Percentiles rank a stretch among this genome's conserved stretches.
phyloP scores from a whole-genome alignment of 805 yeast genomes.

The Lipomyces starkeyi region DNA sequence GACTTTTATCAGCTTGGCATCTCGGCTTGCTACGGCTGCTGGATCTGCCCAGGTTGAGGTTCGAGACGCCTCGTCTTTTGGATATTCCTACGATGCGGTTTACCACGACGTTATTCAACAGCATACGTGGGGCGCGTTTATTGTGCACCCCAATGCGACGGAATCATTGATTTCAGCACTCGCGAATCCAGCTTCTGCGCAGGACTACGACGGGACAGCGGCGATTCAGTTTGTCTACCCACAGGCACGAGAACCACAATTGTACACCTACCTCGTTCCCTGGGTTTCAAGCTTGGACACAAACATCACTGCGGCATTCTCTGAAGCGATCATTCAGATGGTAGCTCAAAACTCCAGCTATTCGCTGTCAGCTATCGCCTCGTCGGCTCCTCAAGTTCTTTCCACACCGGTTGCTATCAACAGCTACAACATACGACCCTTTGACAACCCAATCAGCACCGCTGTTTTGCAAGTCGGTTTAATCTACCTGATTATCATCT shows the following conservation, averaged over 20 bases:
- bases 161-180: constrained; percentile 51
- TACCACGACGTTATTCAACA: constrained; percentile 57
- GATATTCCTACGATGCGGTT: constrained; percentile 49
- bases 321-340: constrained; percentile 39
- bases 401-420: constrained; percentile 48
- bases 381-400: constrained; percentile 39
- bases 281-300: constrained; percentile 50
- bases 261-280: constrained; percentile 57
- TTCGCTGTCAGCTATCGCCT: constrained; percentile 40
- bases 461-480: constrained; percentile 80
- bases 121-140: constrained; percentile 68
- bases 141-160: constrained; percentile 60
- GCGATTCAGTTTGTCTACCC: constrained; percentile 58
- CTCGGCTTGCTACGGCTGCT: constrained; percentile 41
- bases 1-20: constrained; percentile 39
- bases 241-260: constrained; percentile 66
- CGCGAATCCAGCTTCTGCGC: constrained; percentile 40
- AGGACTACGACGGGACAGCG: constrained; percentile 44
- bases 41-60: constrained; percentile 34
- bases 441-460: constrained; percentile 54
- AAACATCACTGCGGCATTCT: constrained; percentile 22
- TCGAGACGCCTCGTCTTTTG: constrained; percentile 47
- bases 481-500: constrained; percentile 70
- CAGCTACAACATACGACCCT: constrained; percentile 57
- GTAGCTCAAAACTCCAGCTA: constrained; percentile 45